phyloP scores from a whole-genome alignment of 176 grass and related monocot species.

The Rhipidocladum racemiflorum region DNA sequence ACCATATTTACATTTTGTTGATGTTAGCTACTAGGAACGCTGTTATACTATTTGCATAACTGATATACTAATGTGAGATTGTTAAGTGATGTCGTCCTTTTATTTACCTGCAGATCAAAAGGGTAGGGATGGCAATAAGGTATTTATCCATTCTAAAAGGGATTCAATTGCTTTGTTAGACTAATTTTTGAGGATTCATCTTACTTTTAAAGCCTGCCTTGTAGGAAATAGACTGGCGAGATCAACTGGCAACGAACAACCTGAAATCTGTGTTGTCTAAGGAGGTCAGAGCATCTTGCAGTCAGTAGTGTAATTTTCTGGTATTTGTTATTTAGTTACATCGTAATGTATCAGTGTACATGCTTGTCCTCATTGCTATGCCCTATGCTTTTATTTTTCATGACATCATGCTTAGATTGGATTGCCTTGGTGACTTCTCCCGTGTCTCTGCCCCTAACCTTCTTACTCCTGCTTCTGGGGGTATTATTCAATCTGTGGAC shows the following conservation, averaged over 20 bases:
- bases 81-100: not conserved
- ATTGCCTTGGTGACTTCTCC: not conserved
- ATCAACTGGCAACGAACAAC: constrained; percentile 50
- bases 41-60: constrained; percentile 5
- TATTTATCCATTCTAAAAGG: constrained; percentile 25
- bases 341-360: not conserved
- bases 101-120: constrained; percentile 57
- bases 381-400: not conserved
- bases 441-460: not conserved
- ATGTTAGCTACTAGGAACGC: not conserved
- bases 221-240: constrained; percentile 61
- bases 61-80: constrained; percentile 1
- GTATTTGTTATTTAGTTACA: not conserved
- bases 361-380: not conserved
- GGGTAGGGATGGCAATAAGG: constrained; percentile 50
- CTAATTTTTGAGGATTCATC: constrained; percentile 6
- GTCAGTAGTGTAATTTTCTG: not conserved
- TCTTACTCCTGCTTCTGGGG: not conserved
- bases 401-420: not conserved
- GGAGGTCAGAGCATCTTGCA: constrained; percentile 53
- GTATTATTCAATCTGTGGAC: not conserved
- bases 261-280: constrained; percentile 84
- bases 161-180: not conserved
- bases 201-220: constrained; percentile 28
- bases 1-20: not conserved